Base-by-base conservation (phyloP, 805 yeast species). In the Vanderwaltozyma tropicalis region DNA sequence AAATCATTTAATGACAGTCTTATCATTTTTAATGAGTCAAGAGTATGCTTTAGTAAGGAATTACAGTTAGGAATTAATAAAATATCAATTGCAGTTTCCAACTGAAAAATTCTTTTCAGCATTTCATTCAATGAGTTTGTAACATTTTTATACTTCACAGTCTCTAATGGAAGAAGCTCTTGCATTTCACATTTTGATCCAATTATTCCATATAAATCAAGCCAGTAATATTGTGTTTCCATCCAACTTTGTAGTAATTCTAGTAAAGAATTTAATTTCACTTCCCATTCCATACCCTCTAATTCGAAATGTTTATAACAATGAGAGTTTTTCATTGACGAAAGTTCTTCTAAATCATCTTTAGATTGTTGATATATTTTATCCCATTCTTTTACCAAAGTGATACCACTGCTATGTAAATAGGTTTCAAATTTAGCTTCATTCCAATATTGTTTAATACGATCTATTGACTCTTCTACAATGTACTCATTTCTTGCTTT, bases 141-240 rank as follows among this genome's bases (percentile, higher is more conserved):
- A 7, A 80, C 60, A 35, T 71, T 74, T 17, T 66, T 67, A 52
- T 84, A 88, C 31, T 94, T 63, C 0, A 79, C 53, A 0, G 80
- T 65, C 47, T 87, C 96, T 3, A 72, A 50, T 0, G 94, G 92
- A 10, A 88, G 62, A 1, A 84, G 56, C n/a, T 61, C 64, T 40
- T 68, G 65, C 15, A 87, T 70, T 28, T 80, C 86, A 2, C 66
- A 64, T 31, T 70, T 72, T 1, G 67, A 62, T 4, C 74, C 78
- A 50, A 89, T 80, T 0, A 86, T 75, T 2, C 95, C 95, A 44
- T 76, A 79, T 17, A 88, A 64, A 53, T 89, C 86, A 1, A 84
- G 73, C 94, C 95, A 88, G 49, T 80, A 84, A n/a, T 80, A 64
- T 56, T 89, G 97, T 1, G 78, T 82, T 25, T 85, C 95, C 20